phyloP scores from a whole-genome alignment of 495 filamentous ascomycete species.

The Astrothelium macrocarpum region DNA sequence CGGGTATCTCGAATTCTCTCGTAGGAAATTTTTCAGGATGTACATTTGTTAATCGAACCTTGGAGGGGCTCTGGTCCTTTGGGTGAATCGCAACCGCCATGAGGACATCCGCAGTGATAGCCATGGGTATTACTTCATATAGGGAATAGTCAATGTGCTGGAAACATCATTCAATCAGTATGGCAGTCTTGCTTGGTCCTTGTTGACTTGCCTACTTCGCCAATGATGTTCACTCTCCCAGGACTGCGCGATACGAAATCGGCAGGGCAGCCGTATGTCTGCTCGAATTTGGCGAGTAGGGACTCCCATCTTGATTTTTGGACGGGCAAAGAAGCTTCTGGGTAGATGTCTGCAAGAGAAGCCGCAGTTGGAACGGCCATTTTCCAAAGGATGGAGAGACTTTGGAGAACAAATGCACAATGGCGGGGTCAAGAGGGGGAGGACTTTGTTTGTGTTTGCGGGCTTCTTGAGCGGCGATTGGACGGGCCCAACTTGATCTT shows the following conservation, averaged over 20 bases:
- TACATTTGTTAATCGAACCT: conserved; percentile 67
- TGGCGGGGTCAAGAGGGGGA: not conserved
- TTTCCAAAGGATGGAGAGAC: not conserved
- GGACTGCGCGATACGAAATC: conserved; percentile 85
- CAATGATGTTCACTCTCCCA: conserved; percentile 94
- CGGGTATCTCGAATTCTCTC: conserved; percentile 63
- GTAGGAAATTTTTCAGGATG: conserved; percentile 63
- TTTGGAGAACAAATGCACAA: not conserved
- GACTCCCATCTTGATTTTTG: conserved; percentile 61
- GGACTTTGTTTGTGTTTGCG: not conserved
- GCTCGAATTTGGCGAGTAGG: conserved; percentile 61
- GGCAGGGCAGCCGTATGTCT: conserved; percentile 57
- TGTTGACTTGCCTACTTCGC: conserved; percentile 44
- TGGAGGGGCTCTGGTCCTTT: conserved; percentile 32
- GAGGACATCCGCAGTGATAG: conserved; percentile 80
- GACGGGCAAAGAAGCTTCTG: conserved; percentile 44
- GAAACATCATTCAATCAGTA: not conserved
- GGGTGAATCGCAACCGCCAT: conserved; percentile 65
- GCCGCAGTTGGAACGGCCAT: conserved; percentile 38
- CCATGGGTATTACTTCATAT: conserved; percentile 93
- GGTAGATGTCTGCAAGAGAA: conserved; percentile 59
- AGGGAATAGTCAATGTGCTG: conserved; percentile 94
- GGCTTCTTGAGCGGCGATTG: not conserved
- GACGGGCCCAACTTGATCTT: not conserved
- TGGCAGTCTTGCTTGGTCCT: not conserved